Evolutionary conservation across 75 land plant genomes (phyloP), one percentile per base, ranked within the genome.

Genomic region (Pinus taeda): DNA sequence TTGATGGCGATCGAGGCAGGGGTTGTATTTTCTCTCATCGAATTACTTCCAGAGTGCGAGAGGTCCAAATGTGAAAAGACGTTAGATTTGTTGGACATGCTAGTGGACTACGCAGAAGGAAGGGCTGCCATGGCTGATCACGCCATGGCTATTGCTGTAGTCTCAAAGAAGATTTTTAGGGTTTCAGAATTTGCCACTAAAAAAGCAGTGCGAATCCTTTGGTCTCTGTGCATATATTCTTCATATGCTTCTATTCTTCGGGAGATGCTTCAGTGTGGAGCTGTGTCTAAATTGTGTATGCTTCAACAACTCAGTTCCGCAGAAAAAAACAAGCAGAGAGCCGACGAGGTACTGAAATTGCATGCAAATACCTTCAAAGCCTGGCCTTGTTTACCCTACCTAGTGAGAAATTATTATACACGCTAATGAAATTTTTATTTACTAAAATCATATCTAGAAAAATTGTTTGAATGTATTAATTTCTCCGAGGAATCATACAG

Each of bases 1-100:
- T 9, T 77, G 6, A 69, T 74, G 62, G 88, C 84, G 14, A 80
- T 92, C 59, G 92, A 92, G 24, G 87, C 85, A 6, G 88, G 92
- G 3, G 91, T 88, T 2, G 86, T 87, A 6, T 60, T 69, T 22
- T 76, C 76, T 0, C 79, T 87, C 17, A 74, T 91, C 45, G 91
- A 89, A 81, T 85, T 84, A 33, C 79, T 91, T n/a, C 85, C 83
- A 1, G 91, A 87, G 20, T 71, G 84, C 20, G 74, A 29, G 70
- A 70, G 74, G 73, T 80, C 58, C 42, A 82, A 57, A 62, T 79
- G 80, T 71, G 89, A 82, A 79, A 82, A 60, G 57, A 77, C 79
- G 61, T 29, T 82, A 70, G 39, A 49, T 9, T 13, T 87, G 61
- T 59, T 90, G 13, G 83, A 85, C 49, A 13, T 49, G 56, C 63